Evolutionary conservation across 148 eudicot species (phyloP).

Genomic region (Heliamphora exappendiculata): DNA sequence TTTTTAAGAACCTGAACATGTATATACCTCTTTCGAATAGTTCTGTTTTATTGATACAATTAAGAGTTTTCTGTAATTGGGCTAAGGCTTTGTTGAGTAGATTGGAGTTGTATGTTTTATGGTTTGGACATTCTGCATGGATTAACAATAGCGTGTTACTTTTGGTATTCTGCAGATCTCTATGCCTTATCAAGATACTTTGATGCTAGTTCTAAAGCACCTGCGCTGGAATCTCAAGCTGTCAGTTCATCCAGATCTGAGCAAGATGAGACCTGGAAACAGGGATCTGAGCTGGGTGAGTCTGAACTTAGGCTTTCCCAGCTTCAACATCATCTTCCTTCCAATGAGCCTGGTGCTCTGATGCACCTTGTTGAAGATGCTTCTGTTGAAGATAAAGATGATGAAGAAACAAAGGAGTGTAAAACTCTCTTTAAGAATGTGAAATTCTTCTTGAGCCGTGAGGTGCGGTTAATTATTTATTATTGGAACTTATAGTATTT

Average conservation of each 20-base stretch:
- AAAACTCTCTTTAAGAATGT: conserved; percentile 57
- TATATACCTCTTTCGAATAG: not conserved
- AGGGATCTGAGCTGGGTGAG: conserved; percentile 33
- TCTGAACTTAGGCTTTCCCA: conserved; percentile 77
- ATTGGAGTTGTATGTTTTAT: not conserved
- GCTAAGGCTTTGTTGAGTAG: not conserved
- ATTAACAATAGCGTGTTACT: not conserved
- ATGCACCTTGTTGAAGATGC: conserved; percentile 75
- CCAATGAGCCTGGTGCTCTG: conserved; percentile 69
- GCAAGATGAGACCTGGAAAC: conserved; percentile 19
- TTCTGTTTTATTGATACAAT: not conserved
- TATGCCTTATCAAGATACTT: conserved; percentile 72
- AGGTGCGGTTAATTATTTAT: conserved; percentile 38
- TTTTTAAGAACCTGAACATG: not conserved
- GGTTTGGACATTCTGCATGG: not conserved
- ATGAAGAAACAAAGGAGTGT: conserved; percentile 68
- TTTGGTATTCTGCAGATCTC: conserved; percentile 51
- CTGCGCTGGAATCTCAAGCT: conserved; percentile 21
- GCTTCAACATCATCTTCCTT: conserved; percentile 84
- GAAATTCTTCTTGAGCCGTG: conserved; percentile 84
- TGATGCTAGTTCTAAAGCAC: conserved; percentile 42
- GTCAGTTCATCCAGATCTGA: conserved; percentile 16
- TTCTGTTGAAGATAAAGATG: conserved; percentile 50
- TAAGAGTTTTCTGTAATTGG: not conserved
- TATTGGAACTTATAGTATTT: no score